Evolutionary conservation across 371 early-diverging fungal genomes (phyloP), one percentile per base, ranked within the genome.

Genomic region (Funneliformis caledonium): DNA sequence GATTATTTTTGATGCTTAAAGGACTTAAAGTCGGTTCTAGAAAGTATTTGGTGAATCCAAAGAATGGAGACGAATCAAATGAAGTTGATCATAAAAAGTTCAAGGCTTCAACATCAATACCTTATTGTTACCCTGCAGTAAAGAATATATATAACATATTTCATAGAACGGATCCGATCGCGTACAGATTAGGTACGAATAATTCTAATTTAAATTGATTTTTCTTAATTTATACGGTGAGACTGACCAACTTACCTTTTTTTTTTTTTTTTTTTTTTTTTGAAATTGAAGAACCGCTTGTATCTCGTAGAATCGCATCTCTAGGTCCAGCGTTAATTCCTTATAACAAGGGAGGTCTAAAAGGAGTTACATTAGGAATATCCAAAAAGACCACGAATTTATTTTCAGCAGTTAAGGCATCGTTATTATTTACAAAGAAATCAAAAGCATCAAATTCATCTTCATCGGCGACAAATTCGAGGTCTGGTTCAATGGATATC

Each of bases 311-410:
- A 26, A 82, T 81, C 16, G 89, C 89, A 10, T 82, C 84, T 48
- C 76, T 88, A 8, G 92, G 92, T 59, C 95, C 96, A 2, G 90
- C 89, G 7, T 88, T 89, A 4, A 88, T 96, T 47, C 93, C 92
- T 0, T 96, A 96, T 81, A 91, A 92, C 72, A 96, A 96, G 80
- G 96, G 96, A 12, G 96, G 96, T 0, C 85, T 95, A 4, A 94
- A 90, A 72, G 91, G 91, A 61, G 85, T 91, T 12, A 84, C 91
- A 62, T 86, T 91, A 80, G 90, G 90, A 12, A 86, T 37, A 37
- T 1, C 2, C 37, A 37, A 3, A 37, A 37, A 37, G 92, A 93
- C 92, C 31, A 89, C 89, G 10, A 92, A 90, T 65, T 91, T 94
- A 88, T 91, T 91, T 48, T 91, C 90, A 67, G 87, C 90, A 0